Conservation (phyloP, 2,329 filamentous ascomycete species). For the Fusarium euwallaceae region DNA sequence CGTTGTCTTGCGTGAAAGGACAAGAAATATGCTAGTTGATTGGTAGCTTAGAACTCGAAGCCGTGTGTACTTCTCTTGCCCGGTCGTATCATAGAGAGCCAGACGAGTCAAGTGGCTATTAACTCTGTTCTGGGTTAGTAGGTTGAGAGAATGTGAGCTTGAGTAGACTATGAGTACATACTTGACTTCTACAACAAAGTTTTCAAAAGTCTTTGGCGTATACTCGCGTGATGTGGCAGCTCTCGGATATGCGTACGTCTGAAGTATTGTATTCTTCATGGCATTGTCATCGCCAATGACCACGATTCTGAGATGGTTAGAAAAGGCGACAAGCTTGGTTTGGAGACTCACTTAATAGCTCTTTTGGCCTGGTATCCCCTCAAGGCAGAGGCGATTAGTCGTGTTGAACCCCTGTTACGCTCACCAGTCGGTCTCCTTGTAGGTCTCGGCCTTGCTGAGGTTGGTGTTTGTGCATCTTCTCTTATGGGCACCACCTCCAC, state of each 20-base stretch:
- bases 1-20: not conserved
- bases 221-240: not conserved
- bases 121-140: not conserved
- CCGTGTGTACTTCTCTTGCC: not conserved
- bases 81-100: conserved; percentile 1
- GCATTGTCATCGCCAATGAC: not conserved
- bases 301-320: not conserved
- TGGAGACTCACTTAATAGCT: not conserved
- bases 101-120: conserved; percentile 2
- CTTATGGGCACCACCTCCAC: no score
- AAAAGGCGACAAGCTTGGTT: not conserved
- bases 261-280: conserved; percentile 10
- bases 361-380: not conserved
- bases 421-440: not conserved
- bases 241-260: conserved; percentile 5
- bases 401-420: not conserved
- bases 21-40: not conserved
- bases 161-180: not conserved
- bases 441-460: not conserved
- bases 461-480: not conserved
- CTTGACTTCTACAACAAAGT: conserved; percentile 16
- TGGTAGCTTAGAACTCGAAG: not conserved
- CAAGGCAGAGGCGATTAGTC: not conserved
- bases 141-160: not conserved
- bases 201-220: conserved; percentile 9